Conservation (phyloP, 1,139 yeast species). For the Sugiyamaella neomexicana region DNA sequence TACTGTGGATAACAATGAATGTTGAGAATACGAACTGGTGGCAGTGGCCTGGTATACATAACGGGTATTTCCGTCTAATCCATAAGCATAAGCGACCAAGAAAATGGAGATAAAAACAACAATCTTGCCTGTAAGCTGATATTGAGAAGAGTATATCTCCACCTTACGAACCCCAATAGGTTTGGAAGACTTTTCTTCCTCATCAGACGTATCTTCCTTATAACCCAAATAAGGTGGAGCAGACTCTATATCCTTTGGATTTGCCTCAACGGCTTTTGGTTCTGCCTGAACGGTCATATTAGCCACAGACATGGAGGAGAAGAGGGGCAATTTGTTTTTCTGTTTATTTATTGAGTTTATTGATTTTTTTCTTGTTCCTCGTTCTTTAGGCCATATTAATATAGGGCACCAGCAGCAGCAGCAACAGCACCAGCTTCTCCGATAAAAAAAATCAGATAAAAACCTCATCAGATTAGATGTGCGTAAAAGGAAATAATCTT, state of each 20-base stretch:
- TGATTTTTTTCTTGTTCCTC: background rate
- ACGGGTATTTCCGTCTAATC: constrained; percentile 61
- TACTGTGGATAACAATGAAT: constrained; percentile 65
- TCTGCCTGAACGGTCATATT: constrained; percentile 6
- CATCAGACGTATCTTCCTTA: too few relatives aligned
- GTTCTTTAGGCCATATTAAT: background rate
- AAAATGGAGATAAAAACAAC: constrained; percentile 54
- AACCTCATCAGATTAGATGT: constrained; percentile 1
- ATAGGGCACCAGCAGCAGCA: too few relatives aligned
- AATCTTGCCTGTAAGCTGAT: constrained; percentile 39
- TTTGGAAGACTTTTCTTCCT: background rate
- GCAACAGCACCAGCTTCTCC: background rate
- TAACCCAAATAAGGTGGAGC: too few relatives aligned
- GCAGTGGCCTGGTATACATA: constrained; percentile 55
- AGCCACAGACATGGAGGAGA: background rate
- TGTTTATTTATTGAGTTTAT: background rate
- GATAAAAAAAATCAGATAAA: constrained; percentile 1
- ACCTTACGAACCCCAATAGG: constrained; percentile 41
- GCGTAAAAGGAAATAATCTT: background rate
- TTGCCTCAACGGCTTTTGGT: constrained; percentile 9
- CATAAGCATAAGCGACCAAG: constrained; percentile 62
- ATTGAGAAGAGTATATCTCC: constrained; percentile 41
- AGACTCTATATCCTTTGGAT: constrained; percentile 6
- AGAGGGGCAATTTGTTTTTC: too few relatives aligned
- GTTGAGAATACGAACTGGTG: constrained; percentile 55